Evolutionary conservation across 192 early-diverging fungal genomes (phyloP), one percentile per base, ranked within the genome.

Genomic region (Coemansia sp.): DNA sequence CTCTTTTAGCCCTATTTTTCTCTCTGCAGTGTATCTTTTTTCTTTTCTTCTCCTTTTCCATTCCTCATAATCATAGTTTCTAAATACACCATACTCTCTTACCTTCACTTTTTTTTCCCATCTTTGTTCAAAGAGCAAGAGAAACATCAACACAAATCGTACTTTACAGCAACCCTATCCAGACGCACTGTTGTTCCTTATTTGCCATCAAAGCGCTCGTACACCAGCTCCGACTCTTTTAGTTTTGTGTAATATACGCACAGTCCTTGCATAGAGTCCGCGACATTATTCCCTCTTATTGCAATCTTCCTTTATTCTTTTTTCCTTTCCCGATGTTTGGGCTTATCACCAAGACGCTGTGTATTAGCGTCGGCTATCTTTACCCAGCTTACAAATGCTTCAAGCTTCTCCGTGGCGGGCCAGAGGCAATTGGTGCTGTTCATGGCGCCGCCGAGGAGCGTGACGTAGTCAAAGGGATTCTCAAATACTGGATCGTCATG

Each of bases 401-500:
- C 64, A 81, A 81, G 62, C 71, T 76, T 45, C 67, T 82, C 22
- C 80, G 68, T 38, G 63, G 72, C 40, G 75, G 80, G 22, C 74
- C 80, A 33, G 75, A 71, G 25, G 73, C 80, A 50, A 61, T 74
- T 56, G 80, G 66, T 12, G 32, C 68, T 5, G 58, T 57, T 18
- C 11, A 63, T 3, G 34, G 51, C 2, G 48, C 33, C 5, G 40
- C 52, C 51, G 55, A 58, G n/a, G 61, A 65, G 52, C 69, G 78
- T 18, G 78, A 81, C 64, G 67, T 81, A 22, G 75, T 82, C 59
- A 73, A 59, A 48, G 68, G 75, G 34, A 62, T 77, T 48, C 69
- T 84, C 34, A 81, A 80, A 28, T 76, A 84, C 61, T 84, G 83
- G 83, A 64, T 81, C 51, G 83, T 84, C 69, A 84, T 84, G 67